Base-by-base conservation (phyloP, 805 yeast genomes). In the Candida gorgasii region DNA sequence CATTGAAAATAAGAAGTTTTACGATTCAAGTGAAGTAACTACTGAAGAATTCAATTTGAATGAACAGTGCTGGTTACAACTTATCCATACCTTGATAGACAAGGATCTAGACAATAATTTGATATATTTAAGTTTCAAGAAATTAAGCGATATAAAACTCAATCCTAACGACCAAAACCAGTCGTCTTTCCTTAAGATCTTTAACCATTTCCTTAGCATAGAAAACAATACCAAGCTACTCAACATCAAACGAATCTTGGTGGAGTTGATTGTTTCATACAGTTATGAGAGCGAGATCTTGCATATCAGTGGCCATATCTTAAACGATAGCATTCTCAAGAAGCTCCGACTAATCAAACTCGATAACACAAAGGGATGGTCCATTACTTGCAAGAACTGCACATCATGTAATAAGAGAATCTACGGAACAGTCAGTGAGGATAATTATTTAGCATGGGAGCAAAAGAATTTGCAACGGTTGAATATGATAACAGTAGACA, bases 341-440 rank as follows among this genome's bases (percentile, higher is more conserved):
- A 72, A 75, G 45, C 62, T 82, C 56, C 55, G 67, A 9, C 48
- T 53, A 2, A 63, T 84, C 8, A 67, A 75, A 9, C 46, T 52
- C 2, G 65, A 69, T 24, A 66, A 75, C 16, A 50, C 69, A 0
- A 59, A 65, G 27, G 97, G 97, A 0, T 84, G 95, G 89, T 36
- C 50, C 7, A 53, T 69, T 3, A 57, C 45, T n/a, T 50, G 72
- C 1, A 65, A 63, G 19, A 78, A 73, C 36, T 90, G 97, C 59
- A 84, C 84, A 26, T 77, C 84, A 0, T 90, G 97, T 61, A 90
- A 88, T 1, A 80, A 80, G 47, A 66, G 67, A 15, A 64, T 89
- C 24, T 83, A 89, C 81, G 96, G 97, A 0, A 59, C 77, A 1
- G 57, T 85, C 2, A 65, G 72, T 17, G 65, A 78, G 2, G 69